Conservation (phyloP, 352 stramenopile genomes). For the Plasmopara viticola region DNA sequence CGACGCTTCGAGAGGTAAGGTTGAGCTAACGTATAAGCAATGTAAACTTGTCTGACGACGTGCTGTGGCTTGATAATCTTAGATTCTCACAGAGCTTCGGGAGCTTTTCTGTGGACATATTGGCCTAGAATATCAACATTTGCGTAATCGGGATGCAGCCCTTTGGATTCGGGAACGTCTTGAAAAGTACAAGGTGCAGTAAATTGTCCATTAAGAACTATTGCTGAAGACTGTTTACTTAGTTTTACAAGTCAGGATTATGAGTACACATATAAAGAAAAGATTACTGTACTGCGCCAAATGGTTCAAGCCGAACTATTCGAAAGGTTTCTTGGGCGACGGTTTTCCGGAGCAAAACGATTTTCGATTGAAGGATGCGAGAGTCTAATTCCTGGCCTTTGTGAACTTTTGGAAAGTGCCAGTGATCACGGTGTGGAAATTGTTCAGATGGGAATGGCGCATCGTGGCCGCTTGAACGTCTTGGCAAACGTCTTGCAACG, state of each 20-base stretch:
- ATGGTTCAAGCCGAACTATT: constrained; percentile 96
- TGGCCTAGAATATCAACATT: constrained; percentile 98
- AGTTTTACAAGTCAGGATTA: constrained; percentile 18
- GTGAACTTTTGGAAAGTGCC: constrained; percentile 92
- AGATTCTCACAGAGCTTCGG: constrained; percentile 91
- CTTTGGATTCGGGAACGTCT: constrained; percentile 74
- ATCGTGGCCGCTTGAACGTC: constrained; percentile 96
- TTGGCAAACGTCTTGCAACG: constrained; percentile 98
- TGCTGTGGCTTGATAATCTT: constrained; percentile 36
- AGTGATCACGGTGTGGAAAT: constrained; percentile 94
- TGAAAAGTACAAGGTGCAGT: constrained; percentile 49
- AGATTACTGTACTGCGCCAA: constrained; percentile 91
- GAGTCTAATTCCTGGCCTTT: constrained; percentile 93
- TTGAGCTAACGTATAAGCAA: background rate
- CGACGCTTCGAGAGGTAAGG: constrained; percentile 37
- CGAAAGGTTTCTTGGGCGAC: constrained; percentile 96
- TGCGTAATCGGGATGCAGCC: constrained; percentile 88
- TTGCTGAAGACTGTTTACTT: background rate
- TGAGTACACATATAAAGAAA: constrained; percentile 78
- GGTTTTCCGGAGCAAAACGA: constrained; percentile 92
- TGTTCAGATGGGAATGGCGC: constrained; percentile 99
- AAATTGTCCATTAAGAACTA: background rate
- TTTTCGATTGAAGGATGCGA: constrained; percentile 98
- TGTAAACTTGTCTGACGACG: constrained; percentile 4
- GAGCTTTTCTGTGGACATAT: constrained; percentile 96